phyloP scores from a whole-genome alignment of 305 asterid genomes.

The Stenogyne calaminthoides region DNA sequence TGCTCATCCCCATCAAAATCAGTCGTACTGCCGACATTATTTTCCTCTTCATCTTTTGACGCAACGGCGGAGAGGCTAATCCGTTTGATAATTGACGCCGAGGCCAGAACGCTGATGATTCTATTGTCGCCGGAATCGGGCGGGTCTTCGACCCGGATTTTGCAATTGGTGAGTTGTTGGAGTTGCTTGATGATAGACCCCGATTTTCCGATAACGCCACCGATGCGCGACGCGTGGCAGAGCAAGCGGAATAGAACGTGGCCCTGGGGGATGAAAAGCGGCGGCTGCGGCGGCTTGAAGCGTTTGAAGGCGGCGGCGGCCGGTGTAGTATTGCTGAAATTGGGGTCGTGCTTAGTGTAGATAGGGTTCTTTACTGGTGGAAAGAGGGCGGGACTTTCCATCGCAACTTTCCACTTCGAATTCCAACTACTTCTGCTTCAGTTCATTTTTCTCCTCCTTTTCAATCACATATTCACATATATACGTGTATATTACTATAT shows the following conservation, averaged over 20 bases:
- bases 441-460: not conserved
- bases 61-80: conserved; percentile 29
- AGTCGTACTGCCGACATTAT: not conserved
- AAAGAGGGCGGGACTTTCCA: conserved; percentile 21
- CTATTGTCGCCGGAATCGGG: conserved; percentile 46
- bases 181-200: conserved; percentile 71
- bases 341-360: conserved; percentile 25
- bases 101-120: conserved; percentile 53
- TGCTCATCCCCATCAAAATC: conserved; percentile 25
- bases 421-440: not conserved
- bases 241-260: conserved; percentile 65
- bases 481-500: not conserved
- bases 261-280: conserved; percentile 48
- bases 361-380: conserved; percentile 27
- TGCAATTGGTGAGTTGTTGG: conserved; percentile 53
- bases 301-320: conserved; percentile 29
- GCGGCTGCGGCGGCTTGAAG: conserved; percentile 40
- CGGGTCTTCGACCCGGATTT: conserved; percentile 62
- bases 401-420: not conserved
- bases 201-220: conserved; percentile 74
- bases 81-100: conserved; percentile 33
- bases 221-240: conserved; percentile 75
- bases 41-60: conserved; percentile 13
- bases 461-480: not conserved
- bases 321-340: not conserved